A percentile compares a stretch with the other conserved stretches of the same genome.
phyloP scores from a whole-genome alignment of 2,329 filamentous ascomycete species.

The Penicillium sp. region DNA sequence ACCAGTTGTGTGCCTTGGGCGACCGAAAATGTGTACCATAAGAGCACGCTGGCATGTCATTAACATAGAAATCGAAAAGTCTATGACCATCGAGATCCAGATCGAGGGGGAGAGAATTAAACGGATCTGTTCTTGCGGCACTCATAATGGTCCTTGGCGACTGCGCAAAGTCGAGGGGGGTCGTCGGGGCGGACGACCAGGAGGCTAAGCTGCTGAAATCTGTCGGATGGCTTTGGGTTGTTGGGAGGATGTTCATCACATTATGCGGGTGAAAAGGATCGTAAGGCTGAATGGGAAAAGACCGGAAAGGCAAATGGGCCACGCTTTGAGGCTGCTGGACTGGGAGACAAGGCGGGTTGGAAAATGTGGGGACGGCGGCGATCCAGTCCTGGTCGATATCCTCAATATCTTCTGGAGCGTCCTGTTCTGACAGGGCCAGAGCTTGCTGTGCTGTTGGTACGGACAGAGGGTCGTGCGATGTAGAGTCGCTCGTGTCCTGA shows the following conservation, averaged over 20 bases:
- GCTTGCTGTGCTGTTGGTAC: background rate
- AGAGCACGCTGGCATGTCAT: conserved; percentile 44
- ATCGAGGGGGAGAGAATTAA: conserved; percentile 40
- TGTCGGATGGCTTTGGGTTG: conserved; percentile 14
- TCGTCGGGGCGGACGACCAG: conserved; percentile 20
- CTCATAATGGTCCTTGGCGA: conserved; percentile 40
- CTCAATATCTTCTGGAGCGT: background rate
- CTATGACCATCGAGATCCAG: conserved; percentile 36
- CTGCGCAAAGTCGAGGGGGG: conserved; percentile 20
- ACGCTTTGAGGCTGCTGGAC: background rate
- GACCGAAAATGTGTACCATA: conserved; percentile 43
- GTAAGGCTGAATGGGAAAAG: conserved; percentile 5
- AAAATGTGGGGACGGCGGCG: background rate
- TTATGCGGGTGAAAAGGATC: conserved; percentile 1
- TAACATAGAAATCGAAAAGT: conserved; percentile 47
- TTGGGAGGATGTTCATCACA: conserved; percentile 1
- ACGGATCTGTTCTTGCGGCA: conserved; percentile 44
- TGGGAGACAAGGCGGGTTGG: background rate
- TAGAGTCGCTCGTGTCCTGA: background rate
- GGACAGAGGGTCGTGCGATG: background rate
- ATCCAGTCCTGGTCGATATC: background rate
- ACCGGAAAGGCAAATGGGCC: conserved; percentile 4
- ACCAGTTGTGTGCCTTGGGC: conserved; percentile 43
- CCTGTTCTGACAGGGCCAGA: background rate
- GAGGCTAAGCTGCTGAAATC: conserved; percentile 17